These are phyloP conservation scores for Allodekkera sacchari DNA, from an alignment of 805 yeast species.

Conservation along the genomic window DNA sequence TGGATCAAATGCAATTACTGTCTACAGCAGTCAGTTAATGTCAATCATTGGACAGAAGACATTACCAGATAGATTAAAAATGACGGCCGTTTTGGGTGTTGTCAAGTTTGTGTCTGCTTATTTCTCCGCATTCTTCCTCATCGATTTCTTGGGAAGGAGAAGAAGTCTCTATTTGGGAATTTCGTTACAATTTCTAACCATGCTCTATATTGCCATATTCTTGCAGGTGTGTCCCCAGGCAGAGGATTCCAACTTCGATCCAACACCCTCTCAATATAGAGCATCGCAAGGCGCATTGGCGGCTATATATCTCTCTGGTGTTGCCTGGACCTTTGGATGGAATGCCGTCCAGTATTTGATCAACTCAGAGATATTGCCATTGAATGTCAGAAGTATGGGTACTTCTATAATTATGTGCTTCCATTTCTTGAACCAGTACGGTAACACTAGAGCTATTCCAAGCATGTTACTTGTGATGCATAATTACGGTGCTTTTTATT, in stretches of 20 bases:
- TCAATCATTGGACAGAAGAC: no score
- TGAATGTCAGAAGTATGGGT: conserved; percentile 40
- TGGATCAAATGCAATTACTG: conserved; percentile 49
- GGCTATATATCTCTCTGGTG: conserved; percentile 39
- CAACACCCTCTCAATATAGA: conserved; percentile 24
- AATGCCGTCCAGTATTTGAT: conserved; percentile 47
- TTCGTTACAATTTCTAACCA: conserved; percentile 31
- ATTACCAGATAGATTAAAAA: no score
- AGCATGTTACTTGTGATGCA: conserved; percentile 38
- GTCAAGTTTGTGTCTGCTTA: conserved; percentile 44
- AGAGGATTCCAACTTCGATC: conserved; percentile 21
- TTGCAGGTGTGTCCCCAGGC: conserved; percentile 37
- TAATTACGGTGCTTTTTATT: conserved; percentile 42
- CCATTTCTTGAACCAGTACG: conserved; percentile 50
- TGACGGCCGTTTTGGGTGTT: no score
- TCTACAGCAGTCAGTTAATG: conserved; percentile 42
- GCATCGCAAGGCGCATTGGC: conserved; percentile 45
- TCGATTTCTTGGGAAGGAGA: conserved; percentile 47
- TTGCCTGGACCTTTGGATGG: conserved; percentile 55
- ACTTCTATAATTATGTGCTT: conserved; percentile 45
- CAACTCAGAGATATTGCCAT: conserved; percentile 48
- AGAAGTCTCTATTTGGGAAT: conserved; percentile 42
- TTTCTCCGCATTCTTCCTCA: conserved; percentile 41
- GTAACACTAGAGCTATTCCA: conserved; percentile 49
- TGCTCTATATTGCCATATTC: conserved; percentile 40